These are phyloP conservation scores for Pyrus betulifolia DNA, from an alignment of 306 rosid genomes.

Conservation along the genomic window DNA sequence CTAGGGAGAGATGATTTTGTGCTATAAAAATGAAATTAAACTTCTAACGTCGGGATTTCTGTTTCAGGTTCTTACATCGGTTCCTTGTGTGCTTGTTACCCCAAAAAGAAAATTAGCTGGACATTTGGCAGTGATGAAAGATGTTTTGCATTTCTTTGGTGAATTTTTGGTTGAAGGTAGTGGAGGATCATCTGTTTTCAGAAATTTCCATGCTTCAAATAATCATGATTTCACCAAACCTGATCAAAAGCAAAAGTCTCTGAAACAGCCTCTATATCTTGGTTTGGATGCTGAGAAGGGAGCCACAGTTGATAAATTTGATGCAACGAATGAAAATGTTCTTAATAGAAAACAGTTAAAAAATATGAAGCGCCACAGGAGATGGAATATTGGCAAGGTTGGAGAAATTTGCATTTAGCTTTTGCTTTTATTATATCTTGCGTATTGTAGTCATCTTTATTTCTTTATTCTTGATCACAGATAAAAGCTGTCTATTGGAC, in stretches of 20 bases:
- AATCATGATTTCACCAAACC: conserved; percentile 56
- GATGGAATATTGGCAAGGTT: conserved; percentile 94
- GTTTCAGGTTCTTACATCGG: conserved; percentile 77
- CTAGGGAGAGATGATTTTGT: conserved; percentile 11
- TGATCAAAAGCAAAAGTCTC: conserved; percentile 53
- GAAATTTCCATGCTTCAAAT: conserved; percentile 52
- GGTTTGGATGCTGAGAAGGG: conserved; percentile 59
- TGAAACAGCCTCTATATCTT: conserved; percentile 50
- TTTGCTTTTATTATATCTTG: conserved; percentile 1
- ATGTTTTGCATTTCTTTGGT: conserved; percentile 83
- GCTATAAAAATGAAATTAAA: conserved; percentile 5
- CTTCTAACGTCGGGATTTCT: conserved; percentile 21
- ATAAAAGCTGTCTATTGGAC: conserved; percentile 91
- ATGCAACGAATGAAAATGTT: conserved; percentile 47
- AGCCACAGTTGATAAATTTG: conserved; percentile 30
- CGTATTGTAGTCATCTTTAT: neutral
- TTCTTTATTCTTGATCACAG: conserved; percentile 34
- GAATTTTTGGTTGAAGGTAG: conserved; percentile 90
- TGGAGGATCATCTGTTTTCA: conserved; percentile 86
- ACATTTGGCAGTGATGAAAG: conserved; percentile 85
- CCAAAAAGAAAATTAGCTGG: conserved; percentile 92
- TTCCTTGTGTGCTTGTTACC: conserved; percentile 79
- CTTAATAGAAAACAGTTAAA: conserved; percentile 44
- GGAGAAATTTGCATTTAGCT: conserved; percentile 19
- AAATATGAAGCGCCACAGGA: conserved; percentile 79